phyloP scores from a whole-genome alignment of 164 flowering plant genomes.

The Piper betle region DNA sequence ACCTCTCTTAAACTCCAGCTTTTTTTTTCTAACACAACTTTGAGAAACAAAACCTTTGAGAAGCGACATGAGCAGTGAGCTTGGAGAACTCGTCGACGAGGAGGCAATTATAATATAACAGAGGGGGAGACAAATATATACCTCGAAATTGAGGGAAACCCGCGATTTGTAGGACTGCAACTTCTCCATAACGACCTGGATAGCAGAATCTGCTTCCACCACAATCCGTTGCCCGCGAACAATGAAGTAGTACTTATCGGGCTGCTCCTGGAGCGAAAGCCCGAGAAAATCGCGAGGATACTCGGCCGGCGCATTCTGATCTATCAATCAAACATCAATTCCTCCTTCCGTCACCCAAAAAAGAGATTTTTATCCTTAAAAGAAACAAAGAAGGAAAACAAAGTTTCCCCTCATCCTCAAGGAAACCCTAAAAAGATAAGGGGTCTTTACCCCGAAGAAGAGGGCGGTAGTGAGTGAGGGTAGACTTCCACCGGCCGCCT shows the following conservation, averaged over 20 bases:
- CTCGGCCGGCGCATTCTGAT: conserved; percentile 14
- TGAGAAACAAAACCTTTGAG: too few relatives aligned
- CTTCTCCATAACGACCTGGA: conserved; percentile 79
- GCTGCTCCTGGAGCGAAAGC: conserved; percentile 63
- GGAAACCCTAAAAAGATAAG: too few relatives aligned
- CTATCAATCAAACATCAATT: background rate
- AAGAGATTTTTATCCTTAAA: too few relatives aligned
- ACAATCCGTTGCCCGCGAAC: conserved; percentile 50
- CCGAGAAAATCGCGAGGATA: conserved; percentile 66
- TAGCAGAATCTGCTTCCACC: conserved; percentile 58
- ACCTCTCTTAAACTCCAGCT: too few relatives aligned
- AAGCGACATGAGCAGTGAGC: too few relatives aligned
- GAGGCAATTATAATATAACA: too few relatives aligned
- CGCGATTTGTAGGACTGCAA: conserved; percentile 70
- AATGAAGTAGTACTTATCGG: conserved; percentile 54
- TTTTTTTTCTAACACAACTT: too few relatives aligned
- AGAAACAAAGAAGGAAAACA: too few relatives aligned
- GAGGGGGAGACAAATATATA: conserved; percentile 2
- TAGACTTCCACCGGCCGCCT: conserved; percentile 81
- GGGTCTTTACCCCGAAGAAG: conserved; percentile 46
- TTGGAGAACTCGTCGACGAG: too few relatives aligned
- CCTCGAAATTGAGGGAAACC: conserved; percentile 65
- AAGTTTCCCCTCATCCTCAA: too few relatives aligned
- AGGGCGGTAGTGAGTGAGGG: conserved; percentile 57
- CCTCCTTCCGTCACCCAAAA: too few relatives aligned